These are phyloP conservation scores for Thuidium tamariscinum DNA, from an alignment of 225 moss, liverwort and hornwort genomes.

Conservation along the genomic window DNA sequence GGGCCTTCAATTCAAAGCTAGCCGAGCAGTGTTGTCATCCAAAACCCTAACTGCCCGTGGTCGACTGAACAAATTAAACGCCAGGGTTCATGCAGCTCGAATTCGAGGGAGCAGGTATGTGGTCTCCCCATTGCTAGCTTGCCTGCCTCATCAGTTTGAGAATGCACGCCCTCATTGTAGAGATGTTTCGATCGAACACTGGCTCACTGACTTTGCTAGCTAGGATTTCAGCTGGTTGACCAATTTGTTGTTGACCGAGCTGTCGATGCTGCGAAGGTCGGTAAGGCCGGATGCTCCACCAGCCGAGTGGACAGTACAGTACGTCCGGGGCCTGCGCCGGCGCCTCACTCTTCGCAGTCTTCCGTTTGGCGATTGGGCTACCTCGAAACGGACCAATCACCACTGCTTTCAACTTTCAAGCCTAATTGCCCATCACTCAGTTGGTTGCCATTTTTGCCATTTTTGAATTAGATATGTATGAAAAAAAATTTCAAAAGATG, in stretches of 20 bases:
- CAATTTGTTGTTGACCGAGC: background rate
- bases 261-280: background rate
- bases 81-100: background rate
- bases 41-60: background rate
- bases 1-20: background rate
- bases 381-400: too few species aligned
- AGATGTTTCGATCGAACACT: background rate
- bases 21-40: background rate
- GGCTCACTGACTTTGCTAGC: background rate
- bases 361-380: background rate
- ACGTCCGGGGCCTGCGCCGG: background rate
- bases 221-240: background rate
- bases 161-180: background rate
- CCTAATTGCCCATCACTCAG: too few species aligned
- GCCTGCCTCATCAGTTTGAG: background rate
- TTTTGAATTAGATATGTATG: too few species aligned
- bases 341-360: background rate
- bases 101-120: too few species aligned
- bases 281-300: background rate
- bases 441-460: too few species aligned
- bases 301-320: background rate
- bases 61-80: background rate
- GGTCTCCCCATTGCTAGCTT: background rate
- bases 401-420: too few species aligned
- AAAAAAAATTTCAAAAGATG: too few species aligned